phyloP scores from a whole-genome alignment of 306 rosid species.

The Quercus aquifolioides region DNA sequence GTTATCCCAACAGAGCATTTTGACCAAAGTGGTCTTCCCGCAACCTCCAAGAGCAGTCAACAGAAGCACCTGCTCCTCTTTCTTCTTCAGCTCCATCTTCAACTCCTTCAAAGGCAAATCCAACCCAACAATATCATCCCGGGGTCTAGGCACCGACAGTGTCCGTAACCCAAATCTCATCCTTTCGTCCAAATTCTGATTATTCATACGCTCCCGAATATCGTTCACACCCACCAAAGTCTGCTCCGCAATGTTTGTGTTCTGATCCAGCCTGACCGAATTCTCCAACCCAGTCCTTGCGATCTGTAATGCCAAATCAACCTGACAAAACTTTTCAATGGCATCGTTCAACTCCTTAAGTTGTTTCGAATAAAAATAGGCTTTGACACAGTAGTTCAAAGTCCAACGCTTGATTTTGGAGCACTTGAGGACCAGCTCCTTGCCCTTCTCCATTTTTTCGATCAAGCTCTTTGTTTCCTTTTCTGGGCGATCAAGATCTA shows the following conservation, averaged over 20 bases:
- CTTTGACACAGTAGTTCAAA: no score
- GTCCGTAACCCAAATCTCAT: not conserved
- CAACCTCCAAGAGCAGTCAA: slow-evolving; percentile 48
- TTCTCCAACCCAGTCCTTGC: no score
- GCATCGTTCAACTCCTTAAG: not conserved
- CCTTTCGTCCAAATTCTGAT: no score
- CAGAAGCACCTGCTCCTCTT: not conserved
- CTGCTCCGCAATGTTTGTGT: not conserved
- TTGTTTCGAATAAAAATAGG: no score
- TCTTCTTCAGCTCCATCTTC: slow-evolving; percentile 31
- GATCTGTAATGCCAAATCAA: no score
- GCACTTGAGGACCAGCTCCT: not conserved
- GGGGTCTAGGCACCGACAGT: slow-evolving; percentile 25
- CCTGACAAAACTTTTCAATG: not conserved
- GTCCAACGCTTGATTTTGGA: no score
- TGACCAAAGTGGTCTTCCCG: slow-evolving; percentile 56
- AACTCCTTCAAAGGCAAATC: slow-evolving; percentile 17
- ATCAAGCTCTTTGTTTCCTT: not conserved
- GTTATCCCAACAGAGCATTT: slow-evolving; percentile 29
- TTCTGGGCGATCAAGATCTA: not conserved
- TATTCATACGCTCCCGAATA: slow-evolving; percentile 1
- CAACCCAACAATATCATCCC: slow-evolving; percentile 29
- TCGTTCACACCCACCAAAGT: not conserved
- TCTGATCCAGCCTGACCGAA: no score
- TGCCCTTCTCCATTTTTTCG: not conserved